These are phyloP conservation scores for Nemania sp. DNA, from an alignment of 2,329 filamentous ascomycete genomes.

Conservation along the genomic window DNA sequence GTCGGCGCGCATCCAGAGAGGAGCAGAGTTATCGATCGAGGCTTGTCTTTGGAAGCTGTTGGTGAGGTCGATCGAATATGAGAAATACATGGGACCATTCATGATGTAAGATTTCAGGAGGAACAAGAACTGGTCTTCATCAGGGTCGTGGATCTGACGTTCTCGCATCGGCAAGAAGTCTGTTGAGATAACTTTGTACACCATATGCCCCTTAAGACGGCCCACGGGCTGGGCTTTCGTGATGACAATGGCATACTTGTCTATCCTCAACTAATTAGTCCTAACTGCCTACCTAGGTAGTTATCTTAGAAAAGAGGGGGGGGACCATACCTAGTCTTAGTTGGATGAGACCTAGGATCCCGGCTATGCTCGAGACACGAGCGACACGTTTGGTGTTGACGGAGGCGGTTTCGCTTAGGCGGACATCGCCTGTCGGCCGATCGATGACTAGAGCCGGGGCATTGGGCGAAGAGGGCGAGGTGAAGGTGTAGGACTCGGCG, in stretches of 20 bases:
- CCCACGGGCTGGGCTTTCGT: slow-evolving; percentile 94
- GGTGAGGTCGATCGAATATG: slow-evolving; percentile 95
- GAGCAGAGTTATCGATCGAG: slow-evolving; percentile 75
- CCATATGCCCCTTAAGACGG: slow-evolving; percentile 92
- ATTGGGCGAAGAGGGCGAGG: slow-evolving; percentile 91
- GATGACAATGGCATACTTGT: slow-evolving; percentile 98
- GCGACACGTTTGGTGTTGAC: slow-evolving; percentile 77
- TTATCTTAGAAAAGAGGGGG: background rate
- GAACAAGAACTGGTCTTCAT: slow-evolving; percentile 91
- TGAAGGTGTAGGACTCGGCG: slow-evolving; percentile 93
- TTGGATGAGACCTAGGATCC: slow-evolving; percentile 94
- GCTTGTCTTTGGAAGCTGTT: slow-evolving; percentile 97
- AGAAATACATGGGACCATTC: slow-evolving; percentile 94
- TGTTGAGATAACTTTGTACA: slow-evolving; percentile 91
- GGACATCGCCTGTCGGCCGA: slow-evolving; percentile 89
- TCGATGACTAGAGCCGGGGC: slow-evolving; percentile 90
- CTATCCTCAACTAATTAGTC: slow-evolving; percentile 52
- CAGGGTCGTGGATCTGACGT: slow-evolving; percentile 87
- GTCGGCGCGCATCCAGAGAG: slow-evolving; percentile 92
- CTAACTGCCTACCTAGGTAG: background rate
- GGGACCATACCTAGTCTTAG: slow-evolving; percentile 81
- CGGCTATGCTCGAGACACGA: slow-evolving; percentile 89
- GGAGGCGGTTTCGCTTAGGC: slow-evolving; percentile 83
- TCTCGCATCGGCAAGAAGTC: slow-evolving; percentile 96
- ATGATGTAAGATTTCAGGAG: slow-evolving; percentile 86